Evolutionary conservation across 305 asterid species (phyloP).

Genomic region (Fraxinus dipetala): DNA sequence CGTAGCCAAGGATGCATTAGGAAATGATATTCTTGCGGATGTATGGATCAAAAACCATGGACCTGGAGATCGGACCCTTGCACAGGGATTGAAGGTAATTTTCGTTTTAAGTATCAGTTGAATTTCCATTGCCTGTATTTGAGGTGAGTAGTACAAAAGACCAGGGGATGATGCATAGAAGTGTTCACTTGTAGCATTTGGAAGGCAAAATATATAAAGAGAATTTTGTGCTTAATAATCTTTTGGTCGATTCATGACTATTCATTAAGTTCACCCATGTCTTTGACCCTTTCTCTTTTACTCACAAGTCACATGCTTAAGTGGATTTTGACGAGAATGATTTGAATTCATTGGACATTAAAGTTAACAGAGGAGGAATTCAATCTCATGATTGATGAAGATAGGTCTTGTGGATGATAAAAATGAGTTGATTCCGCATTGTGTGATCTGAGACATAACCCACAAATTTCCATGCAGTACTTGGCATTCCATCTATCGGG

Average conservation of each 20-base stretch:
- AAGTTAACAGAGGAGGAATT: not conserved
- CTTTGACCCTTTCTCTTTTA: not conserved
- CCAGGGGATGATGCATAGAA: not conserved
- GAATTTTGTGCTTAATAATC: not conserved
- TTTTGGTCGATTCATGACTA: not conserved
- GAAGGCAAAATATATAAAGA: not conserved
- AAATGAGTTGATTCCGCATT: not conserved
- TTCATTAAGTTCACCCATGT: not conserved
- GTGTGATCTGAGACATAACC: not conserved
- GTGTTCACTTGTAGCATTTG: not conserved
- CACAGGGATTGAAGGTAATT: slow-evolving; percentile 79
- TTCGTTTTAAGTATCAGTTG: not conserved
- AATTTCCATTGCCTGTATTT: not conserved
- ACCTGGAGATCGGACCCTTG: slow-evolving; percentile 85
- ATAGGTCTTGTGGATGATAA: not conserved
- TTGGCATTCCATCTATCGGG: not conserved
- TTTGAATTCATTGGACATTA: not conserved
- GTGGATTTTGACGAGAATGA: not conserved
- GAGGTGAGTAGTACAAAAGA: not conserved
- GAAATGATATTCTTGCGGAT: slow-evolving; percentile 64
- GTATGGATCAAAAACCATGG: slow-evolving; percentile 66
- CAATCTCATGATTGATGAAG: not conserved
- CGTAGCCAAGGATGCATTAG: slow-evolving; percentile 80
- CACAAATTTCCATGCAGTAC: not conserved
- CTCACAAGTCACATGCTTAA: not conserved